Evolutionary conservation across 345 rosid species (phyloP), one percentile per base, ranked within the genome.

Genomic region (Euphorbia pulcherrima): DNA sequence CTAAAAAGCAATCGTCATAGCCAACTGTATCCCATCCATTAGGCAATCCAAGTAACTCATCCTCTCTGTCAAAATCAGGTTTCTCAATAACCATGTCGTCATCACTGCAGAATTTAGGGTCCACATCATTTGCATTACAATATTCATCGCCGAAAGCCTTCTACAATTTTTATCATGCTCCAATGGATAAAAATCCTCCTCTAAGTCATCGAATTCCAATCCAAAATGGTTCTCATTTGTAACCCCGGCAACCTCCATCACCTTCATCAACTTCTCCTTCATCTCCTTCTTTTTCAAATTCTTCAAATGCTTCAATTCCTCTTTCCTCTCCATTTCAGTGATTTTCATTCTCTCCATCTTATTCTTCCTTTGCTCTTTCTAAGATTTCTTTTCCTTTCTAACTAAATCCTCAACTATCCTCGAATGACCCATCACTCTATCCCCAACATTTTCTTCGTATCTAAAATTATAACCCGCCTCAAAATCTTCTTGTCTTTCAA

Each of bases 211-310:
- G 1, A 68, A 68, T 70, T 70, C 71, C 44, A 90, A 62, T 0
- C 55, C 76, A 23, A 78, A 81, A 8, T 82, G 81, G 33, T 84
- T 79, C 0, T 79, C 86, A 5, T 83, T 82, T 58, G 77, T 83
- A 63, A 89, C 77, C 48, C 98, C 96, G 0, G 97, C 90, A 74
- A 82, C 81, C 68, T 82, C 75, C 82, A 84, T 78, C 5, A 93
- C 84, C 66, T 82, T 93, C 75, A 76, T 77, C 78, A 93, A 83
- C 74, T 72, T 90, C 79, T 88, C 93, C 62, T 83, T 77, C 40
- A 92, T 90, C 76, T 92, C 98, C 70, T 83, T 81, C 86, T 85
- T 90, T 88, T 86, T 93, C 74, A 93, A 69, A 78, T 90, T 93
- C 88, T 93, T 93, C 79, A 93, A 69, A 72, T 81, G 90, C 84